These are phyloP conservation scores for Argentina anserina DNA, from an alignment of 306 rosid species.

Conservation along the genomic window DNA sequence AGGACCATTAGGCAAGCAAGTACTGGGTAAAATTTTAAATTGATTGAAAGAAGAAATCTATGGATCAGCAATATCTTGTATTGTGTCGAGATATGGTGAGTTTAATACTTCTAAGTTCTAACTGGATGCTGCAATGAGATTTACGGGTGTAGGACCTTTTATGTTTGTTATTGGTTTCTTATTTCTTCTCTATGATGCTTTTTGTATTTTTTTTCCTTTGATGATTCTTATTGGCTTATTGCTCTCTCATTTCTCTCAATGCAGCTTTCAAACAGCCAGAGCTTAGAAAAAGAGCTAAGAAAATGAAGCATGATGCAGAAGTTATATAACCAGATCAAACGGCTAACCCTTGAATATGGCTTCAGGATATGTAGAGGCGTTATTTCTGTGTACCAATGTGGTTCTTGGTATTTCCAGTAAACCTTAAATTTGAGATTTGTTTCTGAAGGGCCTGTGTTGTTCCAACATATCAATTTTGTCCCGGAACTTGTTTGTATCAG, in stretches of 20 bases:
- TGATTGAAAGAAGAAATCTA: neutral
- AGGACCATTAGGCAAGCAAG: neutral
- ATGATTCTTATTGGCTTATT: neutral
- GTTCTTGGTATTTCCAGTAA: conserved; percentile 4
- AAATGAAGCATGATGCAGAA: conserved; percentile 26
- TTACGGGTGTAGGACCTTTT: neutral
- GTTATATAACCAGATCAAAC: conserved; percentile 8
- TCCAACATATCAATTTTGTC: conserved; percentile 34
- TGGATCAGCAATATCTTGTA: neutral
- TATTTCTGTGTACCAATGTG: neutral
- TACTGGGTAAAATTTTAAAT: neutral
- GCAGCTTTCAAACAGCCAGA: conserved; percentile 33
- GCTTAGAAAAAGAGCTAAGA: conserved; percentile 22
- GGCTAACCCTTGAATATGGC: conserved; percentile 8
- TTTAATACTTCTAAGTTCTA: neutral
- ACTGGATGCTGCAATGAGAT: neutral
- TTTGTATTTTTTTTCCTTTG: neutral
- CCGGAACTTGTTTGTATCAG: neutral
- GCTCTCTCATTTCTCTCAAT: neutral
- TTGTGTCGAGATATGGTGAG: neutral
- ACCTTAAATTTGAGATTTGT: neutral
- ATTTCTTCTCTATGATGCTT: neutral
- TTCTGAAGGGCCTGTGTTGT: conserved; percentile 7
- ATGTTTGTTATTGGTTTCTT: conserved; percentile 4
- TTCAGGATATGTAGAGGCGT: conserved; percentile 1